These are phyloP conservation scores for Carex parvula DNA, from an alignment of 176 grass and related monocot species.

Conservation along the genomic window DNA sequence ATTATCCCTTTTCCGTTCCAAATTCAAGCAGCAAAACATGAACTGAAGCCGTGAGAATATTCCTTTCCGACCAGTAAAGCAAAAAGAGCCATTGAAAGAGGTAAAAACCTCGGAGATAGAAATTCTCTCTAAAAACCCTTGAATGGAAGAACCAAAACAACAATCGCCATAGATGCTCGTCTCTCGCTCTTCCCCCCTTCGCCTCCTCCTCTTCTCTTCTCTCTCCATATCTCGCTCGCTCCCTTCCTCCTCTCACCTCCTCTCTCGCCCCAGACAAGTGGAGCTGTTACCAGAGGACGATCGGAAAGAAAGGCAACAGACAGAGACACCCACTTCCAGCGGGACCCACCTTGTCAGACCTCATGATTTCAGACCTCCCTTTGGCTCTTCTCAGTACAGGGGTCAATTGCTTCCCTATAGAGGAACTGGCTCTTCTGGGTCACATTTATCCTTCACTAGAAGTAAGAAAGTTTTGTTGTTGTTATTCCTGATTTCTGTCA, in stretches of 20 bases:
- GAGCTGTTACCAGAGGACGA: slow-evolving; percentile 4
- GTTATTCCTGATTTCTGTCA: neutral
- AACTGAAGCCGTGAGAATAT: neutral
- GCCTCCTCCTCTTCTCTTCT: slow-evolving; percentile 28
- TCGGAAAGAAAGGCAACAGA: neutral
- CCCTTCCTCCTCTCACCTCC: slow-evolving; percentile 9
- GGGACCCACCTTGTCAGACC: slow-evolving; percentile 1
- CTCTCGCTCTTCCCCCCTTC: slow-evolving; percentile 19
- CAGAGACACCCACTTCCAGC: slow-evolving; percentile 3
- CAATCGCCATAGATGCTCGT: slow-evolving; percentile 15
- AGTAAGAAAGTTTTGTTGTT: slow-evolving; percentile 26
- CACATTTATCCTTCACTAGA: slow-evolving; percentile 24
- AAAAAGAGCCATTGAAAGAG: neutral
- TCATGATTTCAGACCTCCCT: neutral
- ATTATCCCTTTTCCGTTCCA: neutral
- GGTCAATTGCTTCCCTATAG: slow-evolving; percentile 21
- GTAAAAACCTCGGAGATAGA: neutral
- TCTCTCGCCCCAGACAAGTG: slow-evolving; percentile 12
- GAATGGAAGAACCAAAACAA: slow-evolving; percentile 13
- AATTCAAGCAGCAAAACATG: neutral
- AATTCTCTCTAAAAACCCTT: slow-evolving; percentile 6
- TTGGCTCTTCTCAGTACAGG: neutral
- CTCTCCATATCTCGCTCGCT: slow-evolving; percentile 3
- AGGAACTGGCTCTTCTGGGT: slow-evolving; percentile 17
- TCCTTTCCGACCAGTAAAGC: neutral